These are phyloP conservation scores for Phytophthora fragariae DNA, from an alignment of 352 stramenopile genomes.

Conservation along the genomic window DNA sequence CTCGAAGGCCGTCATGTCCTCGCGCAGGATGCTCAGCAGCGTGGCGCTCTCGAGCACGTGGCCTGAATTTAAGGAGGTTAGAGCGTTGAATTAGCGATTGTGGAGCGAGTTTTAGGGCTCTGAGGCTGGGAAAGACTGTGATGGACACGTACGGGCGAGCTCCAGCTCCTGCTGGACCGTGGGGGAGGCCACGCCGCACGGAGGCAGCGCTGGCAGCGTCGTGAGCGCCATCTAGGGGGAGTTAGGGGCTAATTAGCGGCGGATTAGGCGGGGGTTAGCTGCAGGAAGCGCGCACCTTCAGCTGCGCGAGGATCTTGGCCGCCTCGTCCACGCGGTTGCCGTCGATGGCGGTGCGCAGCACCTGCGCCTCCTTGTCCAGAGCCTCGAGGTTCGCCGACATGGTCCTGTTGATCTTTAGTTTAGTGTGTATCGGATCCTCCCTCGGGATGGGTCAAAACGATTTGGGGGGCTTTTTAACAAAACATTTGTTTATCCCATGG, in stretches of 20 bases:
- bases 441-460: not conserved
- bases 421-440: not conserved
- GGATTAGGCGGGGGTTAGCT: not conserved
- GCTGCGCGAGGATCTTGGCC: conserved; percentile 54
- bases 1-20: conserved; percentile 89
- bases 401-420: conserved; percentile 23
- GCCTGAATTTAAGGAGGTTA: conserved; percentile 33
- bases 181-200: conserved; percentile 56
- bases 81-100: not conserved
- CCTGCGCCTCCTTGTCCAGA: conserved; percentile 71
- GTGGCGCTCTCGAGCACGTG: conserved; percentile 92
- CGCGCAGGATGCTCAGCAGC: conserved; percentile 84
- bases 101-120: not conserved
- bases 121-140: not conserved
- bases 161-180: conserved; percentile 73
- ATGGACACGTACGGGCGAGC: conserved; percentile 68
- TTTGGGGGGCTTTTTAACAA: not conserved
- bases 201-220: conserved; percentile 84
- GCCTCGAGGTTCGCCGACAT: conserved; percentile 52
- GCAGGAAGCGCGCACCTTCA: conserved; percentile 54
- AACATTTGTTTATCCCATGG: too few species aligned
- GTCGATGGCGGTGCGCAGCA: conserved; percentile 68
- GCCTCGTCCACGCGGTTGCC: conserved; percentile 53
- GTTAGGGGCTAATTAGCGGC: not conserved
- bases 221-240: conserved; percentile 81